A percentile compares a stretch with the other conserved stretches of the same genome.
Conservation (phyloP, 2,329 filamentous ascomycete species). For the Berkeleyomyces basicola region DNA sequence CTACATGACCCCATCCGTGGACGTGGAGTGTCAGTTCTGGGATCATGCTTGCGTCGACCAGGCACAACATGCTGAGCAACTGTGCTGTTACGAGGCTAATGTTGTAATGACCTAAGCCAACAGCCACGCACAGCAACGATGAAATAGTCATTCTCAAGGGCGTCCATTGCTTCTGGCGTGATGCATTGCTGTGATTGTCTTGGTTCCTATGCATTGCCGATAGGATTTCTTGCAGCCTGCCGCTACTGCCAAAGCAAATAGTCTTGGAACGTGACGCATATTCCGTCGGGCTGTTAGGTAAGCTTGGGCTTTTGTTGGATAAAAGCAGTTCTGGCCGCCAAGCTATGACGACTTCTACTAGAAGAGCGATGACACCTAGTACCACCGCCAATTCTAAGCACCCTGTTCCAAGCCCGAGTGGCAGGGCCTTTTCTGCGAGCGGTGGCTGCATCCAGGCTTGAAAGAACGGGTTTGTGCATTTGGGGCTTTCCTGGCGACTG, state of each 20-base stretch:
- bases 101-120: conserved; percentile 1
- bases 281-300: background rate
- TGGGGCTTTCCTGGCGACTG: background rate
- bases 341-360: background rate
- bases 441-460: conserved; percentile 1
- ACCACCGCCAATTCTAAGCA: background rate
- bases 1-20: background rate
- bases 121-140: background rate
- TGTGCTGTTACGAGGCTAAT: conserved; percentile 4
- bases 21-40: background rate
- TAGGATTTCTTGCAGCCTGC: background rate
- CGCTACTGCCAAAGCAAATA: background rate
- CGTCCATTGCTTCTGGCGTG: background rate
- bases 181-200: background rate
- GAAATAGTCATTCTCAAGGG: background rate
- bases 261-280: background rate
- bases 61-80: conserved; percentile 1
- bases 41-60: background rate
- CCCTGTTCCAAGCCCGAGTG: background rate
- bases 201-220: background rate
- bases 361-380: background rate
- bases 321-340: background rate
- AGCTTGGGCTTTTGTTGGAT: background rate
- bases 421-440: background rate
- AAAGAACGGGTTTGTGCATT: conserved; percentile 7